Base-by-base conservation (phyloP, 257 asterid species). In the Scutellaria barbata region DNA sequence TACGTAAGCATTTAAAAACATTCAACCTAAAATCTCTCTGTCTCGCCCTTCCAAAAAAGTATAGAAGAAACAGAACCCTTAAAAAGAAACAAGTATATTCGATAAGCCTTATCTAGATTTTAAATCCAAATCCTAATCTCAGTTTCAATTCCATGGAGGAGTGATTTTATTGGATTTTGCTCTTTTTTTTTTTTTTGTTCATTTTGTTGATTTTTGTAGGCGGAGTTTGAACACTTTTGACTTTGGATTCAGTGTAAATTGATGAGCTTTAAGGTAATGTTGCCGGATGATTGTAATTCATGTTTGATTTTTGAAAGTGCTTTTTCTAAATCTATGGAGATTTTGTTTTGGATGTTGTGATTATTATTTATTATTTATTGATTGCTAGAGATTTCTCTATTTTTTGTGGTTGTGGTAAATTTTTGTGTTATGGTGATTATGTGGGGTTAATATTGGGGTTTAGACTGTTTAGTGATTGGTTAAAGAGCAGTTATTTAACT, bases 101-200 rank as follows among this genome's bases (percentile, higher is more conserved):
- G 82, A 70, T 60, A 72, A 79, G 75, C 79, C 76, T 74, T 81
- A 77, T 79, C 85, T 66, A 13, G 60, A 67, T 74, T 58, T 39
- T 50, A 47, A 40, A 63, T 60, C 43, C 64, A 46, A 81, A 63
- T 61, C 58, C 45, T 60, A 65, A 74, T 73, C 37, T 20, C 40
- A 16, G 40, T 14, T 47, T 37, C 20, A 11, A 51, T 30, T 66
- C 46, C 61, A 42, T 77, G 72, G 53, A 52, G 47, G 71, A 60
- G 52, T 68, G 33, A 55, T 78, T 76, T 56, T 4, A 37, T 72
- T 71, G 78, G 45, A 1, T 47, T 30, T 72, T 75, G 68, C 69
- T 64, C 58, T 68, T 76, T 75, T 64, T 56, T 18, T 37, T 11
- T 14, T 41, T 22, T 71, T 39, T 57, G 8, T 43, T 45, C 35